A percentile compares a stretch with the other conserved stretches of the same genome.
Evolutionary conservation across 345 rosid species (phyloP).

Genomic region (Nephelium lappaceum): DNA sequence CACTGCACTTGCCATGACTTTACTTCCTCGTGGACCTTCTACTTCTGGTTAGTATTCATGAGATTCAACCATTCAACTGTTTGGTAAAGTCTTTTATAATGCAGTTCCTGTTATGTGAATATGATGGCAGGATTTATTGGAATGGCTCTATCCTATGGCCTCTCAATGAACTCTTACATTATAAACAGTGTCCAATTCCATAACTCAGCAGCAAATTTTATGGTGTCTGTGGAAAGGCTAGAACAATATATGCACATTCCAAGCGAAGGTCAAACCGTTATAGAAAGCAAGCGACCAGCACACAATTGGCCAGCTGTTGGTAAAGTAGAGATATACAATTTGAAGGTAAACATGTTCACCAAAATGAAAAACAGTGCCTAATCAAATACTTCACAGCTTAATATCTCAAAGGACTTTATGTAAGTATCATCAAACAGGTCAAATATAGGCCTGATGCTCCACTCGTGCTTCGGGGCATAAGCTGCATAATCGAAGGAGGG

Average conservation of each 20-base stretch:
- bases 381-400: not conserved
- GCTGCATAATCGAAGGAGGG: constrained; percentile 58
- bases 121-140: constrained; percentile 56
- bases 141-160: constrained; percentile 68
- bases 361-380: constrained; percentile 15
- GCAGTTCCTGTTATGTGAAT: not conserved
- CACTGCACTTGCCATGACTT: constrained; percentile 58
- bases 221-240: constrained; percentile 63
- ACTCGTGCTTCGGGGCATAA: constrained; percentile 62
- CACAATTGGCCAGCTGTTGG: constrained; percentile 56
- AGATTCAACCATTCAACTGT: not conserved
- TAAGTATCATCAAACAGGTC: constrained; percentile 38
- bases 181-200: constrained; percentile 50
- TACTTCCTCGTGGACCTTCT: constrained; percentile 53
- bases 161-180: constrained; percentile 52
- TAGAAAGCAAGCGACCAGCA: constrained; percentile 46
- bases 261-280: constrained; percentile 61
- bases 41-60: constrained; percentile 46
- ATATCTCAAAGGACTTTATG: not conserved
- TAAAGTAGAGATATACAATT: constrained; percentile 46
- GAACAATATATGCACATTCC: constrained; percentile 70
- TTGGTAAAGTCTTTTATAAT: too few species aligned
- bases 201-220: constrained; percentile 43
- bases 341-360: constrained; percentile 45
- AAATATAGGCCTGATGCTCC: constrained; percentile 59